phyloP scores from a whole-genome alignment of 306 rosid species.

The Betula pendula region DNA sequence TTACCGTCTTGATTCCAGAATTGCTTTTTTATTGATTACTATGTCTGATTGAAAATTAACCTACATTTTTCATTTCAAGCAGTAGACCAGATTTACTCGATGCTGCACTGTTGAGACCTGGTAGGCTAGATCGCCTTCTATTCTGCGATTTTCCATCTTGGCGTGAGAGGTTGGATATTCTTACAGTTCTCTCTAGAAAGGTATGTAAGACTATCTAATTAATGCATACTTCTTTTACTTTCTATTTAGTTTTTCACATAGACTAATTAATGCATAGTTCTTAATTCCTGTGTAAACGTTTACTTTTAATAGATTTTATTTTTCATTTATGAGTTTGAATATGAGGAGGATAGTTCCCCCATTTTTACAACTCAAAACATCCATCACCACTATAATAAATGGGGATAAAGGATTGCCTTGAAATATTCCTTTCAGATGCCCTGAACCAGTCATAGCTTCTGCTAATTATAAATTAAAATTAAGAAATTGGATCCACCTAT shows the following conservation, averaged over 20 bases:
- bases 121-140: slow-evolving; percentile 91
- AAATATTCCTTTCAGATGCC: neutral
- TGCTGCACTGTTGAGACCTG: slow-evolving; percentile 94
- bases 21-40: neutral
- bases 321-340: neutral
- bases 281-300: slow-evolving; percentile 1
- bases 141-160: slow-evolving; percentile 88
- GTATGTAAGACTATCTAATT: slow-evolving; percentile 40
- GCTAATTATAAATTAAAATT: neutral
- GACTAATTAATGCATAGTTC: slow-evolving; percentile 3
- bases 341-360: neutral
- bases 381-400: neutral
- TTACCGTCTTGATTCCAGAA: neutral
- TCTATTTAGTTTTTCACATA: no score
- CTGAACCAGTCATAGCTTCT: neutral
- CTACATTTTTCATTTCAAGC: slow-evolving; percentile 49
- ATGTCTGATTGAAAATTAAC: slow-evolving; percentile 1
- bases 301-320: neutral
- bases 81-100: slow-evolving; percentile 98
- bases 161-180: slow-evolving; percentile 81
- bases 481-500: neutral
- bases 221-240: neutral
- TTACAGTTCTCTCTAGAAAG: slow-evolving; percentile 82
- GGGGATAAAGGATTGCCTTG: neutral
- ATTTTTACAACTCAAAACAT: neutral